phyloP scores from a whole-genome alignment of 2,329 filamentous ascomycete genomes.

The Cytospora piceae region DNA sequence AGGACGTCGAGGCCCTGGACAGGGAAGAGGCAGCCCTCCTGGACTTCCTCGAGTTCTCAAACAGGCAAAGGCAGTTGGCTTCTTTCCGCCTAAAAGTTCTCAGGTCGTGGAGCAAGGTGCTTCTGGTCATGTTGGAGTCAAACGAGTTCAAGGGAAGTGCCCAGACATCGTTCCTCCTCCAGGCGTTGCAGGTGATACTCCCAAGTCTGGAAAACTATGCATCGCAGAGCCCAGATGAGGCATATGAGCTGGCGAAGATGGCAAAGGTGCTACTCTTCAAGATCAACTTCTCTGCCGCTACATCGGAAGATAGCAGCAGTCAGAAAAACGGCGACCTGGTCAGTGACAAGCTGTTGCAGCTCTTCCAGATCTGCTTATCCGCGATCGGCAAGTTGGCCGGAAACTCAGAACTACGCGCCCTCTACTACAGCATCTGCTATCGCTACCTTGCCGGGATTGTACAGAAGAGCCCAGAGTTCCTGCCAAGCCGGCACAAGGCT shows the following conservation, averaged over 20 bases:
- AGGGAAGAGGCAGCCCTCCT: conserved; percentile 64
- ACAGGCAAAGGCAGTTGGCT: conserved; percentile 63
- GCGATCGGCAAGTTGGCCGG: conserved; percentile 77
- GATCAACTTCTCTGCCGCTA: conserved; percentile 59
- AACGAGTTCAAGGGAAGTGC: conserved; percentile 76
- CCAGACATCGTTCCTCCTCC: conserved; percentile 78
- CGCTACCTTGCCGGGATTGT: conserved; percentile 77
- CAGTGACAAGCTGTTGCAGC: conserved; percentile 85
- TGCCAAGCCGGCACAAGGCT: conserved; percentile 59
- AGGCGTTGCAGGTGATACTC: conserved; percentile 83
- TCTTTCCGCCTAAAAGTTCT: conserved; percentile 69
- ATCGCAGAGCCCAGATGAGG: conserved; percentile 68
- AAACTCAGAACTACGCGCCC: conserved; percentile 72
- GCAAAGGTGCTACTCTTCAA: conserved; percentile 73
- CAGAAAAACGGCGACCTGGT: conserved; percentile 69
- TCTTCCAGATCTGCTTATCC: conserved; percentile 85
- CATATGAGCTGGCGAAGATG: conserved; percentile 77
- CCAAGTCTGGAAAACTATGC: conserved; percentile 84
- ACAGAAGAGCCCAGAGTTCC: conserved; percentile 53
- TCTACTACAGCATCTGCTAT: conserved; percentile 91
- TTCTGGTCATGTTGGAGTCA: conserved; percentile 80
- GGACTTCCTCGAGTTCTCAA: conserved; percentile 64
- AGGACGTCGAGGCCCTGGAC: conserved; percentile 56
- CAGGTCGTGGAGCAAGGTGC: conserved; percentile 80
- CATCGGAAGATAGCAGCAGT: conserved; percentile 47